Conservation (phyloP, 768 basidiomycete species). For the Boletus rubescentipes region DNA sequence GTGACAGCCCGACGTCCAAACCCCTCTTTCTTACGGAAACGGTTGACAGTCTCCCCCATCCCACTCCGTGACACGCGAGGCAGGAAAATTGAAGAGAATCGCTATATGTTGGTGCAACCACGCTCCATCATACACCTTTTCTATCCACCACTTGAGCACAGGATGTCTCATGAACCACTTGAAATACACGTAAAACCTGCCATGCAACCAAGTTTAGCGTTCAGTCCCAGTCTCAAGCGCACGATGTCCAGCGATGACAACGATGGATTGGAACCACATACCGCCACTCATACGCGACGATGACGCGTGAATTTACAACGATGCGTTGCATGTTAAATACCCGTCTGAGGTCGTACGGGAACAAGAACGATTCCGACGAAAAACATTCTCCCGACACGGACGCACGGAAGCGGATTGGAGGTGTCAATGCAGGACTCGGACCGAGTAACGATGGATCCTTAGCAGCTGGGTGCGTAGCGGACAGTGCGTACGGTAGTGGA, state of each 20-base stretch:
- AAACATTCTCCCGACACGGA: slow-evolving; percentile 18
- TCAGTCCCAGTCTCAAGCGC: not conserved
- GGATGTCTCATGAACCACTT: slow-evolving; percentile 40
- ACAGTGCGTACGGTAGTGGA: slow-evolving; percentile 24
- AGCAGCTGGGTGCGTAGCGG: slow-evolving; percentile 14
- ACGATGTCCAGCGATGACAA: too few species aligned
- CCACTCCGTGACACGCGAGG: slow-evolving; percentile 20
- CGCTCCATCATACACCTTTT: slow-evolving; percentile 35
- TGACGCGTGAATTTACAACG: slow-evolving; percentile 39
- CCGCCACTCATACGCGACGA: slow-evolving; percentile 39
- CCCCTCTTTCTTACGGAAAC: too few species aligned
- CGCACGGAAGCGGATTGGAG: slow-evolving; percentile 16
- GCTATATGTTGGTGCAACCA: slow-evolving; percentile 37
- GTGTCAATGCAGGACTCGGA: slow-evolving; percentile 20
- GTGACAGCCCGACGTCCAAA: too few species aligned
- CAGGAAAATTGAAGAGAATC: too few species aligned
- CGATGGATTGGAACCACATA: not conserved
- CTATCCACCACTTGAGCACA: slow-evolving; percentile 42
- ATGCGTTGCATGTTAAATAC: slow-evolving; percentile 38
- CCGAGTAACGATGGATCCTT: slow-evolving; percentile 10
- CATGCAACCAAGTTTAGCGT: slow-evolving; percentile 6
- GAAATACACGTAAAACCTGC: slow-evolving; percentile 33
- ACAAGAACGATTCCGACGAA: slow-evolving; percentile 39
- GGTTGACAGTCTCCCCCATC: slow-evolving; percentile 25
- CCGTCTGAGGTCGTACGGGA: slow-evolving; percentile 45